Evolutionary conservation across 1,284 basidiomycete species (phyloP).

Genomic region (Cryptococcus sp.): DNA sequence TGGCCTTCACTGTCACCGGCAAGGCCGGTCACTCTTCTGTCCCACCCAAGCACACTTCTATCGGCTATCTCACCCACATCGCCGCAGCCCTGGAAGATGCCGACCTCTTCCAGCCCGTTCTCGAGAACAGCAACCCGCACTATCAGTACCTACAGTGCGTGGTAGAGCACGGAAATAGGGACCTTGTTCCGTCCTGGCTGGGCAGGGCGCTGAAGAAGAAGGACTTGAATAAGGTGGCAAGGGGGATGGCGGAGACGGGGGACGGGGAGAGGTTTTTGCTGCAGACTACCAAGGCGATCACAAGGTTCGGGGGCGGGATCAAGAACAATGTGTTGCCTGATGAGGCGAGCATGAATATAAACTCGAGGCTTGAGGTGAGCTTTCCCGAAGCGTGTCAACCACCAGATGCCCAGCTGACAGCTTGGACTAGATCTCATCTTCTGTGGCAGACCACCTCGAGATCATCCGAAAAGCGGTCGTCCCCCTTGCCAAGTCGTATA

Average conservation of each 20-base stretch:
- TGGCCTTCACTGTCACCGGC: conserved; percentile 21
- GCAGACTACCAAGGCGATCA: conserved; percentile 9
- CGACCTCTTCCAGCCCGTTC: conserved; percentile 4
- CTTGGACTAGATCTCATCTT: conserved; percentile 1
- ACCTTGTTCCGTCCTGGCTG: conserved; percentile 3
- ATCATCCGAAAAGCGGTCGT: conserved; percentile 10
- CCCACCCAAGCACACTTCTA: conserved; percentile 36
- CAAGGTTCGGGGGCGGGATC: conserved; percentile 3
- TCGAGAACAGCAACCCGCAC: background rate
- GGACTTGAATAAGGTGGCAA: conserved; percentile 1
- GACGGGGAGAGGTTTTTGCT: conserved; percentile 2
- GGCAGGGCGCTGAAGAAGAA: background rate
- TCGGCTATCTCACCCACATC: conserved; percentile 28
- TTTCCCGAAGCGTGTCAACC: too few relatives aligned
- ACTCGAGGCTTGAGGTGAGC: conserved; percentile 10
- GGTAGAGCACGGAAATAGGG: background rate
- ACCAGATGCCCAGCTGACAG: background rate
- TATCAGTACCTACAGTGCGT: conserved; percentile 9
- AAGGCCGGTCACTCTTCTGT: conserved; percentile 27
- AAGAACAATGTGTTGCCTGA: conserved; percentile 13
- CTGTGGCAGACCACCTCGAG: conserved; percentile 5
- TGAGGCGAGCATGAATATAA: conserved; percentile 7
- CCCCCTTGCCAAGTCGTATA: conserved; percentile 33
- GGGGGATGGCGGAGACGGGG: background rate
- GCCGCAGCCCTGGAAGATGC: conserved; percentile 34